Percentiles rank a stretch among this genome's conserved stretches.
Conservation (phyloP, 2,329 filamentous ascomycete genomes). For the Colletotrichum brevisporum region DNA sequence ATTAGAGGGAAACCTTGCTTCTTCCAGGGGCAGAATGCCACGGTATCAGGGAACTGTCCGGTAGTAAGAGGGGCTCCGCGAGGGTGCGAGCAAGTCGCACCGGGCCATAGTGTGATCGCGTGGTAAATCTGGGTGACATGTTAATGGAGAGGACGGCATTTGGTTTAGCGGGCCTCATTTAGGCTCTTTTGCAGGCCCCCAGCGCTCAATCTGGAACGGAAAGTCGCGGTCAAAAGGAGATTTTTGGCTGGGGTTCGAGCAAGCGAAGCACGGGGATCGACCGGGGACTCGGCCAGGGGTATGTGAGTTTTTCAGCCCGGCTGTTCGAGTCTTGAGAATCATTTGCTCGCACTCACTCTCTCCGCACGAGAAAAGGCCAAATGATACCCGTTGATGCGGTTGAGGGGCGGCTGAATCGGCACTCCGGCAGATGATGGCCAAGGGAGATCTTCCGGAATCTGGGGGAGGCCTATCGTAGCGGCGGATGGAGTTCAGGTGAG, state of each 20-base stretch:
- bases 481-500: background rate
- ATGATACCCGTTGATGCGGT: background rate
- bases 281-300: constrained; percentile 4
- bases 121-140: constrained; percentile 27
- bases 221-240: constrained; percentile 31
- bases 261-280: background rate
- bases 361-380: background rate
- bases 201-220: constrained; percentile 40
- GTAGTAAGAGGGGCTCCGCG: constrained; percentile 25
- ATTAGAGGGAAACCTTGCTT: constrained; percentile 6
- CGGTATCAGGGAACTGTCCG: background rate
- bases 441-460: constrained; percentile 21
- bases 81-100: constrained; percentile 1
- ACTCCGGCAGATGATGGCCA: constrained; percentile 14
- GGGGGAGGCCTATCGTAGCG: background rate
- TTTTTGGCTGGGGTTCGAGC: constrained; percentile 11
- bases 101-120: constrained; percentile 2
- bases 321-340: background rate
- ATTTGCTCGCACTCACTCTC: background rate
- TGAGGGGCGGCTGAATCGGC: constrained; percentile 27
- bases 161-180: constrained; percentile 32
- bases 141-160: background rate
- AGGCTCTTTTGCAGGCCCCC: constrained; percentile 30
- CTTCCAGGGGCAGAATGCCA: constrained; percentile 17
- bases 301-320: background rate